A percentile compares a stretch with the other conserved stretches of the same genome.
phyloP scores from a whole-genome alignment of 345 rosid genomes.

The Ricinus communis region DNA sequence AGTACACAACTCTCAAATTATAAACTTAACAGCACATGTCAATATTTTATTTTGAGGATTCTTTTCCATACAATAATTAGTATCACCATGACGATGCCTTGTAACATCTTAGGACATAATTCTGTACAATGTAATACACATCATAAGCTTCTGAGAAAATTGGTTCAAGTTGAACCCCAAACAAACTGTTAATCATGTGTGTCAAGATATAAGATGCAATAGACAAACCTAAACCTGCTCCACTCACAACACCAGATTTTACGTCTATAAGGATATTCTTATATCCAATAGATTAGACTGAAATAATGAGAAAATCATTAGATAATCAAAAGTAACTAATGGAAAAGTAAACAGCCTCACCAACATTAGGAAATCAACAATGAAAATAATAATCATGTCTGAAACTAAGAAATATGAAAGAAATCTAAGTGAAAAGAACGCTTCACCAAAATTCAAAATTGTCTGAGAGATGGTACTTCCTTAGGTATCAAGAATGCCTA shows the following conservation, averaged over 20 bases:
- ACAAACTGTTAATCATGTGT: neutral
- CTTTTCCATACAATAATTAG: too few relatives aligned
- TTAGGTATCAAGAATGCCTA: neutral
- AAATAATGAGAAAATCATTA: conserved; percentile 19
- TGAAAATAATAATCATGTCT: neutral
- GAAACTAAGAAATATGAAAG: neutral
- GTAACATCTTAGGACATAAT: conserved; percentile 90
- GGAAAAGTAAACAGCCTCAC: neutral
- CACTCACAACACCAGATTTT: conserved; percentile 98
- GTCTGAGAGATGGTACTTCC: neutral
- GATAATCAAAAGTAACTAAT: neutral
- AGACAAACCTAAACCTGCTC: conserved; percentile 70
- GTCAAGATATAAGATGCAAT: neutral
- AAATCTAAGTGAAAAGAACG: neutral
- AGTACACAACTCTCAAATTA: conserved; percentile 6
- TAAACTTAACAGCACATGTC: neutral
- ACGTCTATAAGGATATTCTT: conserved; percentile 76
- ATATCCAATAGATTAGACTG: conserved; percentile 72
- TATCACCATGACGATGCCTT: conserved; percentile 88
- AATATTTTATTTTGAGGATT: too few relatives aligned
- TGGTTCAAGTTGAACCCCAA: conserved; percentile 5
- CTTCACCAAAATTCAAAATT: neutral
- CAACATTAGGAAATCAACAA: neutral
- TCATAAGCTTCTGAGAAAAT: conserved; percentile 14
- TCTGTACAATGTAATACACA: conserved; percentile 40